Conservation (phyloP, 352 stramenopile genomes). For the Blastocystis sp. region DNA sequence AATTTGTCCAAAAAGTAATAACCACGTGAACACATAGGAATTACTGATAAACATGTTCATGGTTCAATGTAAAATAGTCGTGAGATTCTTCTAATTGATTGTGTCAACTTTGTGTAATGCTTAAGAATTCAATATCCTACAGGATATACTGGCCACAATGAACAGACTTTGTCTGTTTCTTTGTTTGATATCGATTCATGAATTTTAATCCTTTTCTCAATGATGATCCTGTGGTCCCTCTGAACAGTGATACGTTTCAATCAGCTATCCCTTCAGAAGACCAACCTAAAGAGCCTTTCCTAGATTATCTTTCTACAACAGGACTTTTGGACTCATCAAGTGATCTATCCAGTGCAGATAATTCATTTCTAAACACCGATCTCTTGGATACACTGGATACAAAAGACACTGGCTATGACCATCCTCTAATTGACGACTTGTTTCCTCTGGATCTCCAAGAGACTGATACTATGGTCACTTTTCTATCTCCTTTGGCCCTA, state of each 20-base stretch:
- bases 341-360: neutral
- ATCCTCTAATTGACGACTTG: neutral
- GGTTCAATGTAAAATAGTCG: too few species aligned
- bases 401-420: neutral
- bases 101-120: too few species aligned
- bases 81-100: too few species aligned
- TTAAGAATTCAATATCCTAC: neutral
- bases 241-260: neutral
- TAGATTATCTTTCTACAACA: neutral
- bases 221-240: neutral
- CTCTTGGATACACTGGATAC: neutral
- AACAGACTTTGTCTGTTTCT: neutral
- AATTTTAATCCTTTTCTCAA: neutral
- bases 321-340: neutral
- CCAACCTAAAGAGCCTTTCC: neutral
- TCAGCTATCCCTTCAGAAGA: neutral
- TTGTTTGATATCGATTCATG: neutral
- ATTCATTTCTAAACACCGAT: neutral
- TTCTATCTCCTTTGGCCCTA: neutral
- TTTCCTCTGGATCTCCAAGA: neutral
- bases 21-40: constrained; percentile 32
- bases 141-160: neutral
- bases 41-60: neutral
- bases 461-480: neutral
- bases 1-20: constrained; percentile 67